Evolutionary conservation across 2,329 filamentous ascomycete species (phyloP), one percentile per base, ranked within the genome.

Genomic region (Aspergillus tubingensis): DNA sequence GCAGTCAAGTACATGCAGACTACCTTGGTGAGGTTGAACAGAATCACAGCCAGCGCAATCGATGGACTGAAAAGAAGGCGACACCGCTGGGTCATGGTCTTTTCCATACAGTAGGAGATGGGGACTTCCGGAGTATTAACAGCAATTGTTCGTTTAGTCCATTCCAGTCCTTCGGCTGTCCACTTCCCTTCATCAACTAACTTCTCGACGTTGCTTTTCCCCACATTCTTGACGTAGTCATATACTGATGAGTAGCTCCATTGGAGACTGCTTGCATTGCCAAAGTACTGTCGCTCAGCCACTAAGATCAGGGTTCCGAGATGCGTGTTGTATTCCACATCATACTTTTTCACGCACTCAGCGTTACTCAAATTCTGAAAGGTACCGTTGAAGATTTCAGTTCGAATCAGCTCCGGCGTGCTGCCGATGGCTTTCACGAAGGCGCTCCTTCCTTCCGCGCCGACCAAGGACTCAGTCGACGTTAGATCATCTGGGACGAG

Each of bases 1-100:
- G 55, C 55, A 2, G 58, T 54, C 10, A 62, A 25, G 13, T 51
- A 62, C 38, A 63, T 63, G 17, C 50, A 54, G 10, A 58, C 19
- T 2, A 59, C 49, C 38, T 65, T 64, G 39, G 58, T 44, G 2
- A 54, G 13, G 19, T 61, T 58, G 17, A 30, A 48, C 3, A 55
- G 7, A 19, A 59, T 60, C n/a, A 62, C 57, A 1, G 48, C 32
- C 4, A 64, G 25, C 6, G 54, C 30, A 38, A 65, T 62, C 1
- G 57, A 51, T 3, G 54, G 55, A 10, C 49, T 63, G 19, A 50
- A 62, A 3, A 57, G 32, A 11, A 65, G 25, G 19, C 57, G 49
- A 25, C 61, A 65, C 8, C 49, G 53, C 47, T 62, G 52, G n/a
- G 48, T 36, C 6, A 15, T 38, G 15, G 27, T 38, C 10, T 62